Conservation (phyloP, 2,329 filamentous ascomycete species). For the Nigrospora osmanthi region DNA sequence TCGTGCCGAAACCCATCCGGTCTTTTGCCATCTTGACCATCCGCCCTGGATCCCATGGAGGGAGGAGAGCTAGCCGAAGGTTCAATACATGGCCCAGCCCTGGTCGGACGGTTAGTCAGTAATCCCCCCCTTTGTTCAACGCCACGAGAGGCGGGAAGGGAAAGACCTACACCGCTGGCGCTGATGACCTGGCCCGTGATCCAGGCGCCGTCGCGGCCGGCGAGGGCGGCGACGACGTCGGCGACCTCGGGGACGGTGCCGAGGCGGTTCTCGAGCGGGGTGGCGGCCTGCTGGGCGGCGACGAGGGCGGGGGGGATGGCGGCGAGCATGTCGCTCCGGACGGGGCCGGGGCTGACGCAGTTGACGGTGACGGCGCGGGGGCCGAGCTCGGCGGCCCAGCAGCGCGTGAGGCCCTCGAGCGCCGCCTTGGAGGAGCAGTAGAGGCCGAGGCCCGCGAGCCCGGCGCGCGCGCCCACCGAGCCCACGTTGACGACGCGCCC, state of each 20-base stretch:
- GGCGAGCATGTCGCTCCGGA: conserved; percentile 49
- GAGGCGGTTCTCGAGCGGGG: conserved; percentile 40
- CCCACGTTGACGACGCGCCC: conserved; percentile 51
- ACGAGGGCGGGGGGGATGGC: conserved; percentile 40
- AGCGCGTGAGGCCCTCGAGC: conserved; percentile 50
- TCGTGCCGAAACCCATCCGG: too few relatives aligned
- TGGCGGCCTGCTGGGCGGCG: conserved; percentile 39
- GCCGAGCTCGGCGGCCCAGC: conserved; percentile 52
- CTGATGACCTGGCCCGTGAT: conserved; percentile 47
- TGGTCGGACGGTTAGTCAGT: too few relatives aligned
- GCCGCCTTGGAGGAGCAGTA: conserved; percentile 53
- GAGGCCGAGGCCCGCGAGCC: conserved; percentile 35
- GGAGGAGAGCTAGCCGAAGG: too few relatives aligned
- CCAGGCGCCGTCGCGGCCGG: conserved; percentile 39
- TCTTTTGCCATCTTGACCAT: too few relatives aligned
- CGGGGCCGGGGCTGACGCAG: conserved; percentile 49
- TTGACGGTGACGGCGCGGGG: conserved; percentile 52
- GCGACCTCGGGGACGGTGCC: conserved; percentile 47
- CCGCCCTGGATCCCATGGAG: too few relatives aligned
- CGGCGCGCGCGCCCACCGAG: conserved; percentile 41
- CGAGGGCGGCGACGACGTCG: conserved; percentile 46
- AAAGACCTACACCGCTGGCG: conserved; percentile 37
- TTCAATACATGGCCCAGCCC: too few relatives aligned
- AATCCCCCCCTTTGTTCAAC: too few relatives aligned
- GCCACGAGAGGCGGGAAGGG: too few relatives aligned